Base-by-base conservation (phyloP, 768 basidiomycete species). In the Suillus sp. region DNA sequence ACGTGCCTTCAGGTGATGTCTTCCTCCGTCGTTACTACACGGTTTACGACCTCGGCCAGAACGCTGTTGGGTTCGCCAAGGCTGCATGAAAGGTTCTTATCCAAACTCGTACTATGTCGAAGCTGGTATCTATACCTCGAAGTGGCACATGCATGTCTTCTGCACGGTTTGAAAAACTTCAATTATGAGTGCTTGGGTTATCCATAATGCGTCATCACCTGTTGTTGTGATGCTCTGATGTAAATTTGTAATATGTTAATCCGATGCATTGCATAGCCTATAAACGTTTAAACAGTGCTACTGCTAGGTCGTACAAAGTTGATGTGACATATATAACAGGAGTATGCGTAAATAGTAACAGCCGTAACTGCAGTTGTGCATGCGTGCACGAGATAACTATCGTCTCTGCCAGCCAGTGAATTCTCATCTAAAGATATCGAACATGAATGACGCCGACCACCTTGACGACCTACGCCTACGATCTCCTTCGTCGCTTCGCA, bases 11-110 rank as follows among this genome's bases (percentile, higher is more conserved):
- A 90, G 89, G 92, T 69, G 92, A 96, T 68, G 91, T 88, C 64
- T 97, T 96, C 87, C 87, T 97, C 60, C 90, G 96, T 76, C 92
- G 88, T 72, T 95, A 90, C 76, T 92, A 83, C 78, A 93, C 92
- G n/a, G 91, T 95, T n/a, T 95, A 93, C 69, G 92, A 95, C 70
- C 82, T 90, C 30, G 88, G 82, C 38, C 80, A 78, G 66, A 68
- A 94, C 74, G 93, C 93, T 45, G 91, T 96, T 65, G 95, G 93
- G 48, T 95, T 96, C 68, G 95, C 94, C 27, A 62, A 62, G n/a
- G 70, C 81, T 22, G 67, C 59, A n/a, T 81, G 65, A 78, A 18
- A 18, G 30, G 18, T n/a, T 32, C 13, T 8, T 45, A n/a, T n/a
- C 42, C 20, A 59, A 14, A 51, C 56, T 34, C 40, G 51, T 45